Evolutionary conservation across 2,329 filamentous ascomycete species (phyloP), one percentile per base, ranked within the genome.

Genomic region (Penicillium psychrosexuale): DNA sequence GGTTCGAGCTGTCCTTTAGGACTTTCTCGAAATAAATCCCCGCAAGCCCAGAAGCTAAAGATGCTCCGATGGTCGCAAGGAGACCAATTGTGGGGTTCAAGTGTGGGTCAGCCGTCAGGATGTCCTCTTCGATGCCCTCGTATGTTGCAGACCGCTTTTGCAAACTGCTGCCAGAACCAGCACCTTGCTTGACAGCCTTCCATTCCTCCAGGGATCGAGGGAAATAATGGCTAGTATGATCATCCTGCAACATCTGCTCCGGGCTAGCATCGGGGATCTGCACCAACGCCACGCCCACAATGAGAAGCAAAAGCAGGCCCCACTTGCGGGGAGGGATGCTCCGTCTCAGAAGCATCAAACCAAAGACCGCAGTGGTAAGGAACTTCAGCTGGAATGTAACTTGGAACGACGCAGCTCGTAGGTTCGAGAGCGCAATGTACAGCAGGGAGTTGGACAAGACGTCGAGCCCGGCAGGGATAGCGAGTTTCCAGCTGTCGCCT

Each of bases 331-430:
- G 66, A 0, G 88, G 84, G 27, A 97, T 78, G 7, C 82, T 81
- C 55, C 88, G 82, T 22, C 86, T 84, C 17, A 97, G 80, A 69
- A 97, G 81, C 4, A 85, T 74, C 37, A 96, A 87, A 60, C 89
- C 94, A 73, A 96, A 96, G 30, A 97, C 73, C 2, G 94, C 92
- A 0, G 91, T 94, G 1, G 90, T 90, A 59, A 97, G 82, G 60
- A 97, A 94, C 83, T 97, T 97, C 55, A 97, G 80, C 75, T 99
- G 93, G 71, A 94, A 96, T 27, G 94, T 84, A 56, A 96, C 87
- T 73, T 97, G 92, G 69, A 97, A 97, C 51, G 93, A 91, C 5
- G 94, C 91, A 0, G 93, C 89, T 66, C 96, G 91, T 65, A 97
- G 74, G 63, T 97, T 97, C 58, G 90, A 91, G 11, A 97, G 85